Evolutionary conservation across 257 asterid species (phyloP).

Genomic region (Nicotiana paniculata): DNA sequence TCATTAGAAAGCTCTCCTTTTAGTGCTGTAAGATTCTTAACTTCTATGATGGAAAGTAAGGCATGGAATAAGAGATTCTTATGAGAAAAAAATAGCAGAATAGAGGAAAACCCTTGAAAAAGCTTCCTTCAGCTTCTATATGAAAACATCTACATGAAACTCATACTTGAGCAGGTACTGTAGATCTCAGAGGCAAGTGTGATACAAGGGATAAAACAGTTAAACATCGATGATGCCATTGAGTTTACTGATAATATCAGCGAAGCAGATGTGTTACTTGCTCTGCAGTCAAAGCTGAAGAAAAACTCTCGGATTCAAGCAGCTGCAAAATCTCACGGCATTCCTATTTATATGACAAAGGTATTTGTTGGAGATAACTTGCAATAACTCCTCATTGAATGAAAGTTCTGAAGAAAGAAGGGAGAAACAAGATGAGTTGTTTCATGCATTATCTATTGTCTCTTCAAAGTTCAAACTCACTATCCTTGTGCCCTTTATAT

Average conservation of each 20-base stretch:
- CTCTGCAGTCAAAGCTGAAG: constrained; percentile 83
- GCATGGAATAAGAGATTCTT: background rate
- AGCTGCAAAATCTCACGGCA: constrained; percentile 80
- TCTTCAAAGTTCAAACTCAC: background rate
- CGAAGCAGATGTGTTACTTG: constrained; percentile 82
- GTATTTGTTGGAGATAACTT: constrained; percentile 22
- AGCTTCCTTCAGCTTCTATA: constrained; percentile 13
- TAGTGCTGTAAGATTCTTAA: background rate
- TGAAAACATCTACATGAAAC: constrained; percentile 25
- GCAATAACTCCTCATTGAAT: background rate
- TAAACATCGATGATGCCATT: constrained; percentile 44
- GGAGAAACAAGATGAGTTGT: background rate
- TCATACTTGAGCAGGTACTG: constrained; percentile 47
- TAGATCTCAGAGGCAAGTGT: constrained; percentile 84
- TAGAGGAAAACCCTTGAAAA: background rate
- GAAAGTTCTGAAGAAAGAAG: background rate
- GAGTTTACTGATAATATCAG: constrained; percentile 87
- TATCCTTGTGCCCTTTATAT: background rate
- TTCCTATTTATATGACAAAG: constrained; percentile 78
- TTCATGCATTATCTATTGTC: background rate
- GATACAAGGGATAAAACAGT: constrained; percentile 74
- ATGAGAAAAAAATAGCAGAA: background rate
- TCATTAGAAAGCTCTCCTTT: background rate
- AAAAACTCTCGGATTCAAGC: constrained; percentile 93
- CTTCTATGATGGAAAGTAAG: background rate